These are phyloP conservation scores for Begonia loranthoides DNA, from an alignment of 306 rosid genomes.

Conservation along the genomic window DNA sequence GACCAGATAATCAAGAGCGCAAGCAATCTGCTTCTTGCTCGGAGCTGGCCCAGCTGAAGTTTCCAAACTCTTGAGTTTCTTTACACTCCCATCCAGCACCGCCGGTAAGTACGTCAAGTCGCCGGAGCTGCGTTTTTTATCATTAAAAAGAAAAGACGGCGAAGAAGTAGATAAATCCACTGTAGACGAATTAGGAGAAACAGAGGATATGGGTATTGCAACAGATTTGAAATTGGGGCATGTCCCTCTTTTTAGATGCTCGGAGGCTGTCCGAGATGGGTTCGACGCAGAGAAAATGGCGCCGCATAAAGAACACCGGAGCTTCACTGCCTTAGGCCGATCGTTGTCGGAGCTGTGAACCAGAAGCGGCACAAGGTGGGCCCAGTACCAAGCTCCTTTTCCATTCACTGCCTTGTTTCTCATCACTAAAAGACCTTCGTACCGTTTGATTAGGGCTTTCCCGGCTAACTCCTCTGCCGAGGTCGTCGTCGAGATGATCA, in stretches of 20 bases:
- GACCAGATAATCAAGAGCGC: constrained; percentile 51
- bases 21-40: constrained; percentile 44
- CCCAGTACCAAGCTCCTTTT: constrained; percentile 97
- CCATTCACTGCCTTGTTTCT: constrained; percentile 79
- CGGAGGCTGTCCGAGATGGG: constrained; percentile 83
- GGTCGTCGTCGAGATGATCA: not conserved
- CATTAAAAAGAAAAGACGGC: constrained; percentile 21
- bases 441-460: constrained; percentile 55
- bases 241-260: constrained; percentile 80
- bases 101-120: constrained; percentile 25
- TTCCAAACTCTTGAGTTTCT: constrained; percentile 80
- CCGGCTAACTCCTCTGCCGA: constrained; percentile 45
- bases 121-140: constrained; percentile 42
- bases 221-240: constrained; percentile 72
- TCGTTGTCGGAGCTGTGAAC: constrained; percentile 54
- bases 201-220: constrained; percentile 44
- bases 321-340: constrained; percentile 72
- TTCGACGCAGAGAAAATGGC: constrained; percentile 90
- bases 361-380: constrained; percentile 67
- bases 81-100: constrained; percentile 67
- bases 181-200: constrained; percentile 24
- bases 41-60: constrained; percentile 58
- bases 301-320: constrained; percentile 63
- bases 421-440: constrained; percentile 64
- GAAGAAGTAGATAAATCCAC: constrained; percentile 6